These are phyloP conservation scores for Stylosanthes scabra DNA, from an alignment of 331 rosid species.

Conservation along the genomic window DNA sequence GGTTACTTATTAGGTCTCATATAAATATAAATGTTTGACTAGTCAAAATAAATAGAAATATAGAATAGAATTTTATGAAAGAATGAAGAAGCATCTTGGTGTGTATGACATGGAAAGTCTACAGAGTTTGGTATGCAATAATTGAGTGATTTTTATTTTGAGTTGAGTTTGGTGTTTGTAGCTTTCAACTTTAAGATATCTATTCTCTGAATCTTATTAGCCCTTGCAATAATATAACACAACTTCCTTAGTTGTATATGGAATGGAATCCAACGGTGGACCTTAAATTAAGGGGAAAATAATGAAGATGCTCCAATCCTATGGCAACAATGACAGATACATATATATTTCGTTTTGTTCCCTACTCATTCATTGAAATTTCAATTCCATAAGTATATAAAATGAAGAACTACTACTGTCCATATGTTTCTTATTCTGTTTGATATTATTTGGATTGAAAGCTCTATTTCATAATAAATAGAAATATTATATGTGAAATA, in stretches of 20 bases:
- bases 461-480: background rate
- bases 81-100: background rate
- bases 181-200: conserved; percentile 44
- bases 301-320: conserved; percentile 23
- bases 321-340: conserved; percentile 15
- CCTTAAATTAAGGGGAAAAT: conserved; percentile 33
- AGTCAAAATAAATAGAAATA: conserved; percentile 22
- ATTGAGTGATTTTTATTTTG: conserved; percentile 37
- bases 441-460: conserved; percentile 7
- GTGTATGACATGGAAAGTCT: conserved; percentile 37
- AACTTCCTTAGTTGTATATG: conserved; percentile 32
- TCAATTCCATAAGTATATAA: background rate
- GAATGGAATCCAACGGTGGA: conserved; percentile 45
- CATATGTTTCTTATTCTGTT: conserved; percentile 10
- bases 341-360: background rate
- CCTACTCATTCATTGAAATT: background rate
- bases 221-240: conserved; percentile 10
- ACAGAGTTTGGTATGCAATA: conserved; percentile 33
- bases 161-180: conserved; percentile 52
- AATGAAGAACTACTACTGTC: conserved; percentile 17
- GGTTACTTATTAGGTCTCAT: conserved; percentile 12
- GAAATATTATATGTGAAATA: background rate
- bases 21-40: conserved; percentile 24
- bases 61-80: conserved; percentile 1
- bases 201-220: conserved; percentile 36